phyloP scores from a whole-genome alignment of 2,329 filamentous ascomycete species.

The Ophiosphaerella korrae region DNA sequence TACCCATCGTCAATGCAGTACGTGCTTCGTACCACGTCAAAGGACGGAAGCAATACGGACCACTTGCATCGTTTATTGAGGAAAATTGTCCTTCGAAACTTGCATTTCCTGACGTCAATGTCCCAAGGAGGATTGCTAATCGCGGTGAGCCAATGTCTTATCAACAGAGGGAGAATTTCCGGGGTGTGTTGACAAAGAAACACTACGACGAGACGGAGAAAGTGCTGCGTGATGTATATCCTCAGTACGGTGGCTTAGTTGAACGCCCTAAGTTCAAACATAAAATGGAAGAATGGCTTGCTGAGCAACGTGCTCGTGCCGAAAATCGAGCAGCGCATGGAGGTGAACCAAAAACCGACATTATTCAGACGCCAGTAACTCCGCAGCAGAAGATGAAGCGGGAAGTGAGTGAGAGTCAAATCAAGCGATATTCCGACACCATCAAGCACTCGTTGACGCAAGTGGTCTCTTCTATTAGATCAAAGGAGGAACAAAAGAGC shows the following conservation, averaged over 20 bases:
- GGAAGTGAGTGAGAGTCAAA: conserved; percentile 15
- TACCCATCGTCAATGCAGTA: conserved; percentile 39
- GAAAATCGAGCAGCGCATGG: conserved; percentile 5
- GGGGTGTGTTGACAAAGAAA: conserved; percentile 18
- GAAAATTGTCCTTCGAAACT: conserved; percentile 30
- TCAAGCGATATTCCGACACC: conserved; percentile 25
- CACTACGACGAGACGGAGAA: conserved; percentile 34
- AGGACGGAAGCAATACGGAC: conserved; percentile 37
- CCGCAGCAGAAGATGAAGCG: background rate
- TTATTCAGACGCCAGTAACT: no score
- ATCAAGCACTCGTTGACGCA: conserved; percentile 24
- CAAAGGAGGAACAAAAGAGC: conserved; percentile 22
- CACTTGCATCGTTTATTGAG: conserved; percentile 40
- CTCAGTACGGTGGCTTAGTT: conserved; percentile 38
- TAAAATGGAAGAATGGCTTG: conserved; percentile 35
- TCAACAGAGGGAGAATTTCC: background rate
- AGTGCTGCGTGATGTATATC: conserved; percentile 35
- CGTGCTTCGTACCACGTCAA: conserved; percentile 32
- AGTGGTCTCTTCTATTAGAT: conserved; percentile 5
- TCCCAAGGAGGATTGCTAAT: conserved; percentile 11
- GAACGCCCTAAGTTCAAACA: conserved; percentile 38
- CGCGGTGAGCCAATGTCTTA: background rate
- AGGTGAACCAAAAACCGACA: no score
- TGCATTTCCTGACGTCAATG: conserved; percentile 39
- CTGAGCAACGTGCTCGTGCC: conserved; percentile 26